Conservation (phyloP, 164 flowering plant genomes). For the Magnolia kwangsiensis region DNA sequence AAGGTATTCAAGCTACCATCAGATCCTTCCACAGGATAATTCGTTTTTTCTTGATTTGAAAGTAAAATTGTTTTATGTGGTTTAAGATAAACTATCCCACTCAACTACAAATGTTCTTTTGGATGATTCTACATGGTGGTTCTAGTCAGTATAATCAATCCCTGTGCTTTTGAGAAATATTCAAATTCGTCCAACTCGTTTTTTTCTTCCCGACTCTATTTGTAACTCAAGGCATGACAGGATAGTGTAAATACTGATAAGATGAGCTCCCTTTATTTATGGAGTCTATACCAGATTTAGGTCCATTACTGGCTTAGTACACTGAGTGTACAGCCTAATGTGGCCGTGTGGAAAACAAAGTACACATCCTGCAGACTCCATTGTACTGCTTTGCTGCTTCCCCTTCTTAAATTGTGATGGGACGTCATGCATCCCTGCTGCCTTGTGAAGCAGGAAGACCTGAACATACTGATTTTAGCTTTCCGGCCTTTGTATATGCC, state of each 20-base stretch:
- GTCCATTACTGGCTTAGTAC: no score
- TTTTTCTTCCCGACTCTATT: not conserved
- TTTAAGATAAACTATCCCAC: not conserved
- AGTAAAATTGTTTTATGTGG: not conserved
- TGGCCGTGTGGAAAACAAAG: no score
- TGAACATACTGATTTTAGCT: no score
- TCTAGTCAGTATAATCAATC: not conserved
- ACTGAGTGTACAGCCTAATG: no score
- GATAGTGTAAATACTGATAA: not conserved
- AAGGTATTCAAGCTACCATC: constrained; percentile 47
- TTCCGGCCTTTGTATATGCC: no score
- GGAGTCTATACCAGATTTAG: no score
- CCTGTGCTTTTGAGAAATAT: not conserved
- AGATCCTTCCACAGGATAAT: not conserved
- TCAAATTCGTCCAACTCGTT: not conserved
- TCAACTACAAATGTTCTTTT: not conserved
- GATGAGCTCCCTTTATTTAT: no score
- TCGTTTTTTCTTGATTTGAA: not conserved
- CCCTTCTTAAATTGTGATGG: no score
- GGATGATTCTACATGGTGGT: not conserved
- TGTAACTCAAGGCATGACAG: not conserved
- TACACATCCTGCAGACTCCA: no score
- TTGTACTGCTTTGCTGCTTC: no score
- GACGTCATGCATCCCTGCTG: no score
- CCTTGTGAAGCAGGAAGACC: no score